Evolutionary conservation across 345 rosid species (phyloP).

Genomic region (Limnanthes douglasii): DNA sequence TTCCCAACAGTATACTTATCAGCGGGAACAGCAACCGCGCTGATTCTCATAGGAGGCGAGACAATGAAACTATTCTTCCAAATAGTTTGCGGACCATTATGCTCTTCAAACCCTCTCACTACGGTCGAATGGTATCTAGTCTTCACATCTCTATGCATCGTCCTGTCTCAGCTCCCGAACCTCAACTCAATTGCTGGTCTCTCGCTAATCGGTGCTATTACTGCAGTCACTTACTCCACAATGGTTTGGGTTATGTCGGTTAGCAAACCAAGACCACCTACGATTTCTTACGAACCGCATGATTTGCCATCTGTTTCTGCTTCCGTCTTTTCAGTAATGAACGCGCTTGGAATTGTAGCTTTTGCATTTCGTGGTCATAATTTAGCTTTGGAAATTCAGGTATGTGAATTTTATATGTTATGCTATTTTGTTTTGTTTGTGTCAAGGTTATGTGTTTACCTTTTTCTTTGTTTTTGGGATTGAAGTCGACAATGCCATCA

Average conservation of each 20-base stretch:
- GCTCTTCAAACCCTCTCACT: slow-evolving; percentile 78
- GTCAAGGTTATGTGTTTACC: neutral
- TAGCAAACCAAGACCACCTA: slow-evolving; percentile 73
- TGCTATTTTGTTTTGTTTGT: neutral
- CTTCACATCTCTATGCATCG: slow-evolving; percentile 85
- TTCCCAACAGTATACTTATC: slow-evolving; percentile 92
- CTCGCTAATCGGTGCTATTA: slow-evolving; percentile 84
- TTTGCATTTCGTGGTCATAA: slow-evolving; percentile 95
- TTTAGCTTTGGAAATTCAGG: slow-evolving; percentile 88
- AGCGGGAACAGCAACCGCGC: slow-evolving; percentile 92
- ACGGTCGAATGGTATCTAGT: slow-evolving; percentile 96
- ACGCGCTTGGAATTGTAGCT: slow-evolving; percentile 91
- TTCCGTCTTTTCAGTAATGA: slow-evolving; percentile 51
- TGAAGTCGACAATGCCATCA: slow-evolving; percentile 95
- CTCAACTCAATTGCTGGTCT: slow-evolving; percentile 96
- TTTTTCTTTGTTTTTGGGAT: slow-evolving; percentile 3
- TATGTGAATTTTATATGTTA: slow-evolving; percentile 10
- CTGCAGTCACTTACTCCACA: slow-evolving; percentile 82
- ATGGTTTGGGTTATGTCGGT: slow-evolving; percentile 98
- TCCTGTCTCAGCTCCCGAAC: slow-evolving; percentile 94
- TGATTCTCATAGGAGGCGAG: slow-evolving; percentile 89
- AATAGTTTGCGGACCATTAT: slow-evolving; percentile 81
- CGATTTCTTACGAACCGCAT: slow-evolving; percentile 63
- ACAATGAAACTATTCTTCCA: slow-evolving; percentile 92
- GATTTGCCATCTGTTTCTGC: slow-evolving; percentile 48